A percentile compares a stretch with the other conserved stretches of the same genome.
phyloP scores from a whole-genome alignment of 75 land plant genomes.

The Cupressus sempervirens region DNA sequence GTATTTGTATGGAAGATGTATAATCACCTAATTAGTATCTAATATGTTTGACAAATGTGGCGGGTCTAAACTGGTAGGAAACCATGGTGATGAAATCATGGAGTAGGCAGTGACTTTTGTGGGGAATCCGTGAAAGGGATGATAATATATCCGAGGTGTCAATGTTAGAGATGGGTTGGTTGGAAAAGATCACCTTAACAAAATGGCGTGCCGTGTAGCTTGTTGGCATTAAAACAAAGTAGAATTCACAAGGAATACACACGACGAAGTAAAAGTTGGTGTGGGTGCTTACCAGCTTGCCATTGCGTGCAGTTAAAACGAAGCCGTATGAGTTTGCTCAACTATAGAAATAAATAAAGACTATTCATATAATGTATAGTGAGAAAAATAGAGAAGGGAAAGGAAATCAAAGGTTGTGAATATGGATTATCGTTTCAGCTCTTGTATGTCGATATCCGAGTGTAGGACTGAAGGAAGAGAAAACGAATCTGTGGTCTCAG shows the following conservation, averaged over 20 bases:
- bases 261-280: neutral
- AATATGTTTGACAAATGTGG: no score
- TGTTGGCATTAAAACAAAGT: neutral
- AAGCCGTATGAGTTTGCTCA: neutral
- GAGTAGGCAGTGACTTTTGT: neutral
- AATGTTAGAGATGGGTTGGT: neutral
- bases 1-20: no score
- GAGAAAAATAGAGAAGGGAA: no score
- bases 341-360: neutral
- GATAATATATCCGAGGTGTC: neutral
- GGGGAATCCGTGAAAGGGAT: neutral
- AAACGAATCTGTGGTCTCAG: constrained; percentile 37
- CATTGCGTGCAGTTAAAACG: neutral
- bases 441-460: neutral
- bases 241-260: neutral
- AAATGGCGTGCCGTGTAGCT: neutral
- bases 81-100: no score
- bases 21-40: no score
- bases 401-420: neutral
- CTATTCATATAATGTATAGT: no score
- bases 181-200: neutral
- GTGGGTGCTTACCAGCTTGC: neutral
- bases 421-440: neutral
- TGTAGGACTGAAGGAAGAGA: neutral
- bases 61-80: no score